These are phyloP conservation scores for Euryodendron excelsum DNA, from an alignment of 148 eudicot species.

Conservation along the genomic window DNA sequence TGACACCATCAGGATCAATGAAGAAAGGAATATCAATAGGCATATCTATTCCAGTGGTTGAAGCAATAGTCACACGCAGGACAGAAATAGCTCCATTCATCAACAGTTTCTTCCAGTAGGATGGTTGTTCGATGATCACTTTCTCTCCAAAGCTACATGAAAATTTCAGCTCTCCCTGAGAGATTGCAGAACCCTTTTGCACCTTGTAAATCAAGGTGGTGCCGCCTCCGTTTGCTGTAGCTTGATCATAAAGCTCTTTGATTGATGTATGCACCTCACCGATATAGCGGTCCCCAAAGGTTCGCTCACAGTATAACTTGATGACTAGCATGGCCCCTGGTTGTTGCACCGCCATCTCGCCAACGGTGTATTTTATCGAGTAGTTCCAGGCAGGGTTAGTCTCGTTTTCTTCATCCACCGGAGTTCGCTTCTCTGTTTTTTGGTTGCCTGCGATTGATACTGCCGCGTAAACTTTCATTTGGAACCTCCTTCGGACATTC, in stretches of 20 bases:
- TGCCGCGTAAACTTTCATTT: neutral
- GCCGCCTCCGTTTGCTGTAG: neutral
- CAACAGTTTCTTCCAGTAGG: neutral
- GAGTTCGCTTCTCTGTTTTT: neutral
- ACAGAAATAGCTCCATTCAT: neutral
- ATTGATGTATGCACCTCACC: neutral
- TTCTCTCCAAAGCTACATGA: neutral
- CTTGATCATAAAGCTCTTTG: neutral
- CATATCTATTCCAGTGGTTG: too few species aligned
- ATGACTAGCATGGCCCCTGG: neutral
- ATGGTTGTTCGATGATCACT: neutral
- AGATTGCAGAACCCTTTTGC: neutral
- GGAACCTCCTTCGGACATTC: neutral
- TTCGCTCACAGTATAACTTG: neutral
- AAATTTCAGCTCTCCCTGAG: neutral
- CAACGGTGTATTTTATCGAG: neutral
- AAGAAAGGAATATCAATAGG: too few species aligned
- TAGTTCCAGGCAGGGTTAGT: neutral
- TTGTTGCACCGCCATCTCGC: neutral
- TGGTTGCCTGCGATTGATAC: neutral
- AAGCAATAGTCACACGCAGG: too few species aligned
- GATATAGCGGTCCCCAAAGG: neutral
- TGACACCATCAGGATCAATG: too few species aligned
- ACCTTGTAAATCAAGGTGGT: neutral
- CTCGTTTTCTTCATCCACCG: neutral